Base-by-base conservation (phyloP, 2,329 filamentous ascomycete genomes). In the Pezicula neosporulosa region DNA sequence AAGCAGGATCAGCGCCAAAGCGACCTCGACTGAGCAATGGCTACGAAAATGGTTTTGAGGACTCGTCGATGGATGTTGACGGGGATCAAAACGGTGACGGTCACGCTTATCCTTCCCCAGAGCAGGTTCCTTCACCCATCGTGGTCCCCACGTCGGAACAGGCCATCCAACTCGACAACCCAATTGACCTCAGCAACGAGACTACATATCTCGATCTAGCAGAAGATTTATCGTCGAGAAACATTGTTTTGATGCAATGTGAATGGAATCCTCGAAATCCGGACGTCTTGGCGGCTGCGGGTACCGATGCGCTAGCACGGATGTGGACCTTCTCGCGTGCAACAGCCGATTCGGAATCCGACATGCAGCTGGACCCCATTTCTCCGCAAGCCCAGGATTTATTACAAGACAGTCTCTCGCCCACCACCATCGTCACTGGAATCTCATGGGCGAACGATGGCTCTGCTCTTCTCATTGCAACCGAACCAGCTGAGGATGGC, bases 261-360 rank as follows among this genome's bases (percentile, higher is more conserved):
- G 81, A 84, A 75, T 86, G 82, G 80, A 85, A 80, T 74, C 83
- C 83, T 60, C 75, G 68, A 69, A 77, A 86, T 73, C 78, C 82
- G 68, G 81, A 77, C 54, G 73, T 83, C 70, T 75, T 86, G 76
- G 83, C 82, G 69, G 82, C 81, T 75, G 82, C 80, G 73, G 83
- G 83, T 63, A 85, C 81, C 68, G 83, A 86, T 75, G 81, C 82
- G 71, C 81, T 86, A 81, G 83, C 82, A 75, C 82, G 82, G 58
- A 76, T 86, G 71, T 86, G 83, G 82, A 84, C 79, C 56, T 69
- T 86, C 60, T 77, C 78, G 67, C 78, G 77, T 76, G 73, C 51
- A 30, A 49, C 73, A 65, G 70, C 75, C 61, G 71, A 72, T 60
- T 63, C 73, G 54, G 70, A 71, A 47, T 61, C 66, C 41, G 66